Percentiles rank a stretch among this genome's conserved stretches.
These are phyloP conservation scores for Cotoneaster glaucophyllus DNA, from an alignment of 306 rosid genomes.

Conservation along the genomic window DNA sequence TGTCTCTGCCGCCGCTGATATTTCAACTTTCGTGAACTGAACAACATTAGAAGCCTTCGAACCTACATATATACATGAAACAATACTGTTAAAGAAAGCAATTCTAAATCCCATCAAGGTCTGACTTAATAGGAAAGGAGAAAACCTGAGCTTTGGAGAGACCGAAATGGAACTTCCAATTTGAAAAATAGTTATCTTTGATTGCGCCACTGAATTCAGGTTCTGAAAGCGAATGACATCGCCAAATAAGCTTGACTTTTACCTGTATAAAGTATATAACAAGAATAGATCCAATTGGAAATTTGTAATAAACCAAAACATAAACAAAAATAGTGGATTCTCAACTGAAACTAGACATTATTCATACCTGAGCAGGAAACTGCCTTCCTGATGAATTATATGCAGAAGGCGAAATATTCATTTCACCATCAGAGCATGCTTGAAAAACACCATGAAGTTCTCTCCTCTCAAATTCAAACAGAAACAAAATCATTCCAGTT, in stretches of 20 bases:
- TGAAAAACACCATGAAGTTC: slow-evolving; percentile 55
- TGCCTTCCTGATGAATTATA: slow-evolving; percentile 28
- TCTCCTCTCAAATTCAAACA: slow-evolving; percentile 47
- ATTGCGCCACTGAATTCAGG: slow-evolving; percentile 37
- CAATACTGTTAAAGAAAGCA: not conserved
- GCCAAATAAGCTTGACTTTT: slow-evolving; percentile 40
- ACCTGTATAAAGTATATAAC: slow-evolving; percentile 32
- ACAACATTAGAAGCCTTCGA: slow-evolving; percentile 33
- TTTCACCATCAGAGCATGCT: slow-evolving; percentile 43
- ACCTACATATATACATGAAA: slow-evolving; percentile 38
- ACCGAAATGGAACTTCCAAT: slow-evolving; percentile 48
- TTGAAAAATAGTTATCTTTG: slow-evolving; percentile 44
- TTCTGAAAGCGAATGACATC: slow-evolving; percentile 49
- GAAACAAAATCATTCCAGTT: slow-evolving; percentile 49
- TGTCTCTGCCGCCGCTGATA: slow-evolving; percentile 1
- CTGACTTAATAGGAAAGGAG: slow-evolving; percentile 12
- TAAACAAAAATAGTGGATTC: not conserved
- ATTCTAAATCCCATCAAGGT: not conserved
- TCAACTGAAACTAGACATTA: not conserved
- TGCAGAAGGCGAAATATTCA: slow-evolving; percentile 41
- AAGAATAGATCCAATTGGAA: not conserved
- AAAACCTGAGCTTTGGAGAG: slow-evolving; percentile 59
- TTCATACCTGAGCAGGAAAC: slow-evolving; percentile 62
- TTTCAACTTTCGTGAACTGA: slow-evolving; percentile 26
- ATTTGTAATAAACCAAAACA: not conserved